phyloP scores from a whole-genome alignment of 805 yeast species.

The Candida maris region DNA sequence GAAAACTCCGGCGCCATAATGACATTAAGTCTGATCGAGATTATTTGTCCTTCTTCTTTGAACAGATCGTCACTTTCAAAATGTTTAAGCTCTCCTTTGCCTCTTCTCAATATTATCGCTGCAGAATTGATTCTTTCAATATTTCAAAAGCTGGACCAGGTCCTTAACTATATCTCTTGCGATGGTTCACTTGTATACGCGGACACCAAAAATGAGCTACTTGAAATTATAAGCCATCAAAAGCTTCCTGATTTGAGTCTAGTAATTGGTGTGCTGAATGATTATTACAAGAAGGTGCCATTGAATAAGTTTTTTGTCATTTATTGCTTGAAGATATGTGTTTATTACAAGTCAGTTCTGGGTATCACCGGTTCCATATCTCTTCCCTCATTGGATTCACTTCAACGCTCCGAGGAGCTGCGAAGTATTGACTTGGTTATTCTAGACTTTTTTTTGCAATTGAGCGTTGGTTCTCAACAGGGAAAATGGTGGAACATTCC shows the following conservation, averaged over 20 bases:
- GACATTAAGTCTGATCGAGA: constrained; percentile 43
- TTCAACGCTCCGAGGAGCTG: constrained; percentile 31
- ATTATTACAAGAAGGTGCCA: constrained; percentile 33
- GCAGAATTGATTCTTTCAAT: constrained; percentile 55
- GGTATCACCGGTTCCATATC: constrained; percentile 16
- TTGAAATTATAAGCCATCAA: constrained; percentile 19
- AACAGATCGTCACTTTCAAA: constrained; percentile 55
- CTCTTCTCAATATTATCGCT: constrained; percentile 59
- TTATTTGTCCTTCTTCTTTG: constrained; percentile 61
- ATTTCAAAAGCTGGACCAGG: constrained; percentile 48
- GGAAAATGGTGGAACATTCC: constrained; percentile 77
- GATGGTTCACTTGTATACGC: constrained; percentile 14
- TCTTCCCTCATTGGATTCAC: constrained; percentile 19
- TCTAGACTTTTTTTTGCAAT: constrained; percentile 56
- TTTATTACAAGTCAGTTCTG: constrained; percentile 21
- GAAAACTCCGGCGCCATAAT: constrained; percentile 3
- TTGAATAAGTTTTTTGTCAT: constrained; percentile 45
- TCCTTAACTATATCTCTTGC: constrained; percentile 27
- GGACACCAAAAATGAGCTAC: constrained; percentile 18
- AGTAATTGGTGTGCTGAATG: constrained; percentile 41
- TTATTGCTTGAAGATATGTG: constrained; percentile 41
- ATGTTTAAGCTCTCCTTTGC: constrained; percentile 48
- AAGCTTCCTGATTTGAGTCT: constrained; percentile 50
- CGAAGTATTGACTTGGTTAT: constrained; percentile 54
- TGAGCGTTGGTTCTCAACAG: constrained; percentile 45